Evolutionary conservation across 805 yeast species (phyloP).

Genomic region (Candida palmyrensis): DNA sequence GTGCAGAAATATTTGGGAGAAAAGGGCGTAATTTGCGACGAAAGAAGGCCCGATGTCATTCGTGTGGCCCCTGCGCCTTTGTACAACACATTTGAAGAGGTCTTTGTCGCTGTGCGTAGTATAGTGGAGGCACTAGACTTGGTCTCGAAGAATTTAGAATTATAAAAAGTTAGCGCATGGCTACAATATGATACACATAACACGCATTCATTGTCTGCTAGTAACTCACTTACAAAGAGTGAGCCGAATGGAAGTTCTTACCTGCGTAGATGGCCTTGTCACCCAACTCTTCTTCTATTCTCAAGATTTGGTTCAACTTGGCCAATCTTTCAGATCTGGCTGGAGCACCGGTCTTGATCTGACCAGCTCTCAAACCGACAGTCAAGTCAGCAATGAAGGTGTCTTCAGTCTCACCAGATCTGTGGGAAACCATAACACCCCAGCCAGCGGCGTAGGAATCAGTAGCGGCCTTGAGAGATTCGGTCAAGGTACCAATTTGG

Average conservation of each 20-base stretch:
- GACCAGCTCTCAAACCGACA: slow-evolving; percentile 18
- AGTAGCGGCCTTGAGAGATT: slow-evolving; percentile 15
- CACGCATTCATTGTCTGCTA: not conserved
- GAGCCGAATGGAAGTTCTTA: slow-evolving; percentile 22
- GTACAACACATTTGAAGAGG: slow-evolving; percentile 72
- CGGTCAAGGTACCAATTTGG: slow-evolving; percentile 18
- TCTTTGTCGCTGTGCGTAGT: slow-evolving; percentile 38
- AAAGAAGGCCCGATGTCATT: slow-evolving; percentile 85
- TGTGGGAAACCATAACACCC: slow-evolving; percentile 19
- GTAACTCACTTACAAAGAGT: slow-evolving; percentile 29
- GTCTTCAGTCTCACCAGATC: slow-evolving; percentile 22
- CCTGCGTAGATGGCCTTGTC: slow-evolving; percentile 15
- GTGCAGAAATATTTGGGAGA: slow-evolving; percentile 47
- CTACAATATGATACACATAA: no score
- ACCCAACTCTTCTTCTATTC: slow-evolving; percentile 19
- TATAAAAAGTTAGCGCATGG: not conserved
- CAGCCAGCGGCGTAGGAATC: slow-evolving; percentile 12
- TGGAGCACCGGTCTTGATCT: slow-evolving; percentile 19
- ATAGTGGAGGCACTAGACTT: slow-evolving; percentile 37
- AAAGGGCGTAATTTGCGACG: slow-evolving; percentile 76
- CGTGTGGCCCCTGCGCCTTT: slow-evolving; percentile 84
- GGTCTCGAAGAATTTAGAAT: slow-evolving; percentile 5
- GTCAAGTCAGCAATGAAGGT: slow-evolving; percentile 17
- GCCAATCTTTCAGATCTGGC: slow-evolving; percentile 20
- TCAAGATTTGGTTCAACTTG: slow-evolving; percentile 16